Evolutionary conservation across 2,329 filamentous ascomycete species (phyloP).

Genomic region (Phyllosticta ampelicida): DNA sequence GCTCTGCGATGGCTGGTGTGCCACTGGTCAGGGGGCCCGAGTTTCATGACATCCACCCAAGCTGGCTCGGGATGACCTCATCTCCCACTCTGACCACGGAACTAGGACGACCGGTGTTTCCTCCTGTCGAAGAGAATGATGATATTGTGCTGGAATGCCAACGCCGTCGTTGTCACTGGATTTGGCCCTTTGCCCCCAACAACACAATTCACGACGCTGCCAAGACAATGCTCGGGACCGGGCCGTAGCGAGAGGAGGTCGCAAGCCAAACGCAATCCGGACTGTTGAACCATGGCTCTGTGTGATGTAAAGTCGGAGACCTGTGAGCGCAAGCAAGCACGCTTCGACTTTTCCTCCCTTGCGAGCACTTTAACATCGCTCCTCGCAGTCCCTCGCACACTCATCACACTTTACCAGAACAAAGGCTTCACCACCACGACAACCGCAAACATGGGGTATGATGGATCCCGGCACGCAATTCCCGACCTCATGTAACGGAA

Average conservation of each 20-base stretch:
- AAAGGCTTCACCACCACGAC: background rate
- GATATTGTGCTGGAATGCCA: background rate
- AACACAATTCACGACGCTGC: background rate
- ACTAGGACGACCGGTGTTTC: background rate
- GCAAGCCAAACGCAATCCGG: background rate
- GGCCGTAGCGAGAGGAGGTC: background rate
- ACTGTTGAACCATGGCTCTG: background rate
- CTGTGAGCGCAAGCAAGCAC: background rate
- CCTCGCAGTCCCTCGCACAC: background rate
- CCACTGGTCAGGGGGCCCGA: background rate
- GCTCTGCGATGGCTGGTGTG: background rate
- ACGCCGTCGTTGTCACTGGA: background rate
- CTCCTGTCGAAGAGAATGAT: background rate
- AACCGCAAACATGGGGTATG: background rate
- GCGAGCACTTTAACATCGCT: background rate
- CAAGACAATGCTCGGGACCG: background rate
- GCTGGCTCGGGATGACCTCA: background rate
- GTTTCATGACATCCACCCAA: background rate
- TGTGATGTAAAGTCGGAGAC: background rate
- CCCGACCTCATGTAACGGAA: background rate
- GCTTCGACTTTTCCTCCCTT: background rate
- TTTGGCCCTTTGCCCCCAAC: background rate
- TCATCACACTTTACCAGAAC: background rate
- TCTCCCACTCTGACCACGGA: background rate
- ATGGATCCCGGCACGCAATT: background rate